A percentile compares a stretch with the other conserved stretches of the same genome.
Conservation (phyloP, 169 alveolate genomes). For the Babesia sp. region DNA sequence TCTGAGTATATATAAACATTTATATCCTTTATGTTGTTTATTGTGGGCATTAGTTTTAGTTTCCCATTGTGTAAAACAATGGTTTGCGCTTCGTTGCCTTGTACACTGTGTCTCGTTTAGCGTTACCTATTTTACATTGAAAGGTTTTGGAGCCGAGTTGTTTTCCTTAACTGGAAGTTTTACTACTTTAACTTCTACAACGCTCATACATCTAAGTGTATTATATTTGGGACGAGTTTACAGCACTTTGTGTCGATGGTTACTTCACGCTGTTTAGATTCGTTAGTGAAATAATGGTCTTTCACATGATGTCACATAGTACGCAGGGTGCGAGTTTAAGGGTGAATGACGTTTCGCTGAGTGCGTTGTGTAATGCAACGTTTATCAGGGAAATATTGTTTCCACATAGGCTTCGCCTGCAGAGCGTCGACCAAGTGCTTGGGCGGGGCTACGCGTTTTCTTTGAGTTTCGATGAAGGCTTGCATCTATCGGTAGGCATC, state of each 20-base stretch:
- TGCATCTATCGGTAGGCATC: conserved; percentile 19
- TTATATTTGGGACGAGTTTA: neutral
- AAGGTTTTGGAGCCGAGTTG: neutral
- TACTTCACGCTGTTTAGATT: too few species aligned
- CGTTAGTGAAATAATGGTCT: too few species aligned
- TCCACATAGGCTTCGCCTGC: conserved; percentile 39
- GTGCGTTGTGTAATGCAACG: conserved; percentile 16
- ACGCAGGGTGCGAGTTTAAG: conserved; percentile 20
- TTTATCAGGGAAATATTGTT: conserved; percentile 25
- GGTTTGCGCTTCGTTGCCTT: too few species aligned
- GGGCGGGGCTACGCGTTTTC: conserved; percentile 2
- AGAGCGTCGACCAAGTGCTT: neutral
- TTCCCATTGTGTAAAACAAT: too few species aligned
- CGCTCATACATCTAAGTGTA: neutral
- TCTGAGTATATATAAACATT: too few species aligned
- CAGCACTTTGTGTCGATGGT: too few species aligned
- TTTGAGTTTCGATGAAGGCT: conserved; percentile 19
- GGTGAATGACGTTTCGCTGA: neutral
- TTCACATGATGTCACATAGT: too few species aligned
- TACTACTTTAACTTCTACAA: too few species aligned
- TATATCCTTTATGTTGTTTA: too few species aligned
- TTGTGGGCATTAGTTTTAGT: too few species aligned
- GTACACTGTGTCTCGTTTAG: too few species aligned
- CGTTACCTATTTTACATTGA: too few species aligned
- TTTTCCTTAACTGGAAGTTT: neutral